phyloP scores from a whole-genome alignment of 2,329 filamentous ascomycete species.

The Lecanosticta acicola region DNA sequence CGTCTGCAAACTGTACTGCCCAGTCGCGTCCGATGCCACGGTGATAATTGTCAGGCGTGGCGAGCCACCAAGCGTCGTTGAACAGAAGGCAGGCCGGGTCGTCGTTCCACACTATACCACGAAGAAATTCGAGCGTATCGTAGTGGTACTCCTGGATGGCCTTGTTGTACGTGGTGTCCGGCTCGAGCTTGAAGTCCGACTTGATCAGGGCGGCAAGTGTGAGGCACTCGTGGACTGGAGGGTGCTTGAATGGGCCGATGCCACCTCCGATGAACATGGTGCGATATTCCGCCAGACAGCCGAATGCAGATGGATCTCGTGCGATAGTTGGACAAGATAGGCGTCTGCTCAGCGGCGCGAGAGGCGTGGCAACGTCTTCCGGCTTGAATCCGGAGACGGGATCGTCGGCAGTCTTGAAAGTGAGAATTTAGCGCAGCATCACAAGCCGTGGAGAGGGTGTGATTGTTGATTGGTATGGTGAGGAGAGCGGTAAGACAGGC shows the following conservation, averaged over 20 bases:
- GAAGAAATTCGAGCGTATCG: conserved; percentile 7
- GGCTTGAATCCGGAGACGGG: no score
- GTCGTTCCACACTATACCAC: conserved; percentile 8
- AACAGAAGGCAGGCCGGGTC: conserved; percentile 8
- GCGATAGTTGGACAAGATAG: not conserved
- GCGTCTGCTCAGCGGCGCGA: not conserved
- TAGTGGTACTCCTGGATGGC: conserved; percentile 3
- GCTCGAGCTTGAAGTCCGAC: conserved; percentile 6
- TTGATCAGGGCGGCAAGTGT: conserved; percentile 5
- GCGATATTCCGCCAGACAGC: not conserved
- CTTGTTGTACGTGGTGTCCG: conserved; percentile 4
- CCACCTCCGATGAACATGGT: conserved; percentile 7
- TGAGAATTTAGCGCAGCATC: no score
- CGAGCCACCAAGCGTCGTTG: not conserved
- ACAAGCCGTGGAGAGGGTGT: no score
- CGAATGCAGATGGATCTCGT: not conserved
- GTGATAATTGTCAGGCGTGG: conserved; percentile 4
- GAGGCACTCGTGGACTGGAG: conserved; percentile 7
- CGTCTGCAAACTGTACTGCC: conserved; percentile 6
- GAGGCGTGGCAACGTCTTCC: no score
- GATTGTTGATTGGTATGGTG: no score
- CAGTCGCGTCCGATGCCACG: conserved; percentile 7
- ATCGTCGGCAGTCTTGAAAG: no score
- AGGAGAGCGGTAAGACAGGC: no score
- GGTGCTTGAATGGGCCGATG: conserved; percentile 3